Evolutionary conservation across 176 grass and related monocot species (phyloP), one percentile per base, ranked within the genome.

Genomic region (Miscanthus lutarioriparius): DNA sequence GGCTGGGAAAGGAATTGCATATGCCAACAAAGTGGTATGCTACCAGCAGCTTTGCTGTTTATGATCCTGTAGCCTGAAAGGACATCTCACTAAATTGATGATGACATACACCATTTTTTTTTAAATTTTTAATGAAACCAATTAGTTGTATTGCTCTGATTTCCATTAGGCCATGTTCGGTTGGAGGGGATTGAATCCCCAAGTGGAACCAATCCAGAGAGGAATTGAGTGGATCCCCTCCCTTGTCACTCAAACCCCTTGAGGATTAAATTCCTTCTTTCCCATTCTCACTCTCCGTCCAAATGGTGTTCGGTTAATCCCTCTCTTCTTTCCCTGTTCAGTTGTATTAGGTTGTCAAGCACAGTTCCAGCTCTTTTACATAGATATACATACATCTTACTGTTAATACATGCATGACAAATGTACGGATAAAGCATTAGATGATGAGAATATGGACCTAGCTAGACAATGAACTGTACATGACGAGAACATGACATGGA

Each of bases 1-100:
- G 44, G 35, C 71, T 85, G 70, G 80, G 56, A 93, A 93, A 86
- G 92, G 89, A 80, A 73, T 88, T 85, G 72, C 79, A 82, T 77
- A 90, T 87, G 92, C 85, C 68, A 83, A 78, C 64, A 89, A 93
- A 87, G 78, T 91, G 93, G 96, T 98, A 95, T 82, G 36, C 72
- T 81, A 81, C 49, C 25, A n/a, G 30, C 62, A 59, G 28, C 80
- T 77, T 82, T 82, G 6, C 48, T 82, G 25, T 76, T 76, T 89
- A 44, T 77, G 54, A 78, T 61, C 37, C 73, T 67, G 1, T 90
- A 61, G 72, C 20, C 39, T 78, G 43, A 74, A 64, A 58, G 75
- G 26, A 35, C 51, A 36, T 84, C 19, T 20, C 47, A 76, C 38
- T 79, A 80, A 88, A 40, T 62, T 66, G 16, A 68, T 88, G 72